A percentile compares a stretch with the other conserved stretches of the same genome.
These are phyloP conservation scores for Fusarium sp. DNA, from an alignment of 2,329 filamentous ascomycete species.

Conservation along the genomic window DNA sequence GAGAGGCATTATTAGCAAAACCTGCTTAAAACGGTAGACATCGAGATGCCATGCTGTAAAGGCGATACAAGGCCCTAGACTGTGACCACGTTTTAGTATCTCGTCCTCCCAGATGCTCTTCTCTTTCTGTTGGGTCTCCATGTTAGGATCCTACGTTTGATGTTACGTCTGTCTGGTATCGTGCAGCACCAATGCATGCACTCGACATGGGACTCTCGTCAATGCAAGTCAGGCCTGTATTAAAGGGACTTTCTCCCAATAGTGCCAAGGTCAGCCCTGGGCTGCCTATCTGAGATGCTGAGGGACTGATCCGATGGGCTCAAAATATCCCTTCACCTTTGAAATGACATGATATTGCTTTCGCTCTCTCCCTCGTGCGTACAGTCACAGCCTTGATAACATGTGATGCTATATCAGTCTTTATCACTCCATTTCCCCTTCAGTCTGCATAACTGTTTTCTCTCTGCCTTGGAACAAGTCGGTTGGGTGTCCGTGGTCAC, in stretches of 20 bases:
- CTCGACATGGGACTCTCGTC: slow-evolving; percentile 25
- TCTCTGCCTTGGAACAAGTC: slow-evolving; percentile 18
- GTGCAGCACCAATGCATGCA: slow-evolving; percentile 28
- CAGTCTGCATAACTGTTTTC: neutral
- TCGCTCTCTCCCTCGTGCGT: neutral
- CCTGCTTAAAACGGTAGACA: slow-evolving; percentile 23
- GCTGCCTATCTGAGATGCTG: slow-evolving; percentile 26
- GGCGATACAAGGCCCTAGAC: neutral
- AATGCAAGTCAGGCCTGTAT: slow-evolving; percentile 22
- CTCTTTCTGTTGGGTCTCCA: slow-evolving; percentile 13
- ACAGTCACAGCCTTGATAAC: slow-evolving; percentile 10
- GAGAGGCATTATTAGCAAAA: slow-evolving; percentile 14
- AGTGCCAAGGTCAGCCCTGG: slow-evolving; percentile 9
- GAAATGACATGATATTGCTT: slow-evolving; percentile 22
- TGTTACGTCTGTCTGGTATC: slow-evolving; percentile 13
- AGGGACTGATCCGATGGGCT: slow-evolving; percentile 31
- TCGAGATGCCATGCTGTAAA: slow-evolving; percentile 14
- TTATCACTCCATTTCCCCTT: slow-evolving; percentile 10
- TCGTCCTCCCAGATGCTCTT: neutral
- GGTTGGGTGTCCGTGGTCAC: slow-evolving; percentile 19
- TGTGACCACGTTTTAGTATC: slow-evolving; percentile 15
- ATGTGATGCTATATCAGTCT: slow-evolving; percentile 18
- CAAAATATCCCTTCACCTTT: slow-evolving; percentile 12
- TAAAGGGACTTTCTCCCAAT: slow-evolving; percentile 10
- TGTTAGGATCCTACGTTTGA: slow-evolving; percentile 14